A percentile compares a stretch with the other conserved stretches of the same genome.
phyloP scores from a whole-genome alignment of 2,329 filamentous ascomycete species.

The Sclerotinia sclerotiorum region DNA sequence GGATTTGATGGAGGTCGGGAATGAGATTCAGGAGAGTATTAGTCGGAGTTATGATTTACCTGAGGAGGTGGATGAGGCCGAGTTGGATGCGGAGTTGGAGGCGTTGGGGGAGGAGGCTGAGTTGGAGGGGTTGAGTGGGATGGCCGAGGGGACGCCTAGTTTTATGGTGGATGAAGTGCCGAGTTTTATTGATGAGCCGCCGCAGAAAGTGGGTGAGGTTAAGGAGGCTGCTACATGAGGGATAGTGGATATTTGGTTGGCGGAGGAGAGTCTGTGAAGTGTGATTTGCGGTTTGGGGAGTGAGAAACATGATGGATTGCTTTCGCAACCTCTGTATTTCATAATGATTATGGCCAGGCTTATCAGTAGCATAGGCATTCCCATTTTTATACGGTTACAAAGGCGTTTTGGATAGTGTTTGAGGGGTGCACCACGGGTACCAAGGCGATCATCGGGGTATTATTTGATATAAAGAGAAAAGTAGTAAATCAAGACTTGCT shows the following conservation, averaged over 20 bases:
- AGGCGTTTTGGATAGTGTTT: not conserved
- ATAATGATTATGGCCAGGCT: not conserved
- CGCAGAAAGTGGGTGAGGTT: conserved; percentile 69
- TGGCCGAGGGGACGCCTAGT: conserved; percentile 63
- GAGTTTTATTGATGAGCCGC: conserved; percentile 90
- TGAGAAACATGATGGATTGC: conserved; percentile 2
- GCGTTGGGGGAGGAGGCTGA: conserved; percentile 93
- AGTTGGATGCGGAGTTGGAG: conserved; percentile 94
- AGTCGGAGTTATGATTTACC: conserved; percentile 90
- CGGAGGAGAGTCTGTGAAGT: not conserved
- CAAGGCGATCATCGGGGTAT: not conserved
- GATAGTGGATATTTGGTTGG: not conserved
- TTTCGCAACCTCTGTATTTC: not conserved
- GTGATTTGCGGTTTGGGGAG: not conserved
- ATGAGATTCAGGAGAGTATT: conserved; percentile 96
- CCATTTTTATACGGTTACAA: not conserved
- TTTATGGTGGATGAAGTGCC: conserved; percentile 89
- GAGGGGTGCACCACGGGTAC: not conserved
- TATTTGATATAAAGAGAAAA: conserved; percentile 1
- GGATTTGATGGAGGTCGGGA: conserved; percentile 93
- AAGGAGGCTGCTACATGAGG: conserved; percentile 70
- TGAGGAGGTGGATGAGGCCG: conserved; percentile 94
- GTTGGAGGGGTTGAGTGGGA: conserved; percentile 63
- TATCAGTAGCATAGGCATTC: not conserved
- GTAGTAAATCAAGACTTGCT: not conserved